These are phyloP conservation scores for Sarocladium kiliense DNA, from an alignment of 2,329 filamentous ascomycete genomes.

Conservation along the genomic window DNA sequence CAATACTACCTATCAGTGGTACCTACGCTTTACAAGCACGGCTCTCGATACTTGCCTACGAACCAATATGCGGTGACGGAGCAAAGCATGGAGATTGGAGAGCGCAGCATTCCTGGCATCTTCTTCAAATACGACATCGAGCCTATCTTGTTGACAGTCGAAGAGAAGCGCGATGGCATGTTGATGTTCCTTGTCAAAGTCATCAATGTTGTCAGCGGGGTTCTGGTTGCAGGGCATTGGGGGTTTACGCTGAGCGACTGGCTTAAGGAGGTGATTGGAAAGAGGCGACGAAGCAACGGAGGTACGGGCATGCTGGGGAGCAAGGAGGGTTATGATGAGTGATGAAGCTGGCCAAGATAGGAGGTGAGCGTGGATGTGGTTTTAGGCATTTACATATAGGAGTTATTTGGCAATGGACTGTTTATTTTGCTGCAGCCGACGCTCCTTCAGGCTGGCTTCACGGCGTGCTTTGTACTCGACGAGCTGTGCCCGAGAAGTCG, in stretches of 20 bases:
- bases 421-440: background rate
- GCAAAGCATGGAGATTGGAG: conserved; percentile 66
- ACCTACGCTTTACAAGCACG: conserved; percentile 82
- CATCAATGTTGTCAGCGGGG: conserved; percentile 85
- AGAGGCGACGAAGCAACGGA: conserved; percentile 37
- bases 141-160: conserved; percentile 81
- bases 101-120: conserved; percentile 74
- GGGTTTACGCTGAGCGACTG: conserved; percentile 81
- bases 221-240: conserved; percentile 92
- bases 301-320: conserved; percentile 43
- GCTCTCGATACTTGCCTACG: conserved; percentile 67
- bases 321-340: conserved; percentile 32
- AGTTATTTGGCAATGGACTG: background rate
- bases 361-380: background rate
- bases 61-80: conserved; percentile 98
- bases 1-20: conserved; percentile 97
- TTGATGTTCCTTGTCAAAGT: conserved; percentile 73
- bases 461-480: no score
- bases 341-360: background rate
- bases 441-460: no score
- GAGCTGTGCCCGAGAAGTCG: no score
- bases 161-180: conserved; percentile 73
- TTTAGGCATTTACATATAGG: conserved; percentile 8
- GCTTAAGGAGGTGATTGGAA: conserved; percentile 51
- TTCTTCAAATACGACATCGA: conserved; percentile 99